A percentile compares a stretch with the other conserved stretches of the same genome.
Evolutionary conservation across 139 green algal genomes (phyloP).

Genomic region (Micractinium conductrix): DNA sequence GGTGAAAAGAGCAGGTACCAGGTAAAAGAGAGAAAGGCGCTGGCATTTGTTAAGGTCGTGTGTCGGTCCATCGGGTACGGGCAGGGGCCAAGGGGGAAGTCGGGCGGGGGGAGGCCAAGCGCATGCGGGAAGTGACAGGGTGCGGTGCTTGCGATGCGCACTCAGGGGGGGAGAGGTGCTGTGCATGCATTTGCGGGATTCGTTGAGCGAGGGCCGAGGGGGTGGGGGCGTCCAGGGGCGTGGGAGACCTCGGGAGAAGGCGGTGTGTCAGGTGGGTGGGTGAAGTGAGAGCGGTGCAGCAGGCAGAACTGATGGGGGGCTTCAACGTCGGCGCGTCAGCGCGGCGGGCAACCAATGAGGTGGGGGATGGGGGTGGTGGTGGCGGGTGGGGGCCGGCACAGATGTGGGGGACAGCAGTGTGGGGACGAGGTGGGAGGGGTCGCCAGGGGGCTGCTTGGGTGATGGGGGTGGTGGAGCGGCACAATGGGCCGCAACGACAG

Average conservation of each 20-base stretch:
- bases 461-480: not conserved
- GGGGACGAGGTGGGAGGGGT: not conserved
- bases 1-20: not conserved
- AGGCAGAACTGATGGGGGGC: too few relatives aligned
- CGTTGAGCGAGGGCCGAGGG: not conserved
- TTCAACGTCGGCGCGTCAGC: not conserved
- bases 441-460: too few relatives aligned
- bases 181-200: constrained; percentile 1
- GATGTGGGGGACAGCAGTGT: not conserved
- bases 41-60: not conserved
- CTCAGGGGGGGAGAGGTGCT: too few relatives aligned
- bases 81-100: too few relatives aligned
- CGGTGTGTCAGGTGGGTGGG: too few relatives aligned
- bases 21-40: not conserved
- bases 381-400: too few relatives aligned
- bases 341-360: not conserved
- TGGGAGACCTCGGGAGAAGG: not conserved
- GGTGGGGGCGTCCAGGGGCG: not conserved
- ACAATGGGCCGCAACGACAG: too few relatives aligned
- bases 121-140: not conserved
- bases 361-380: not conserved
- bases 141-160: not conserved
- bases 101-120: too few relatives aligned
- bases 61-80: not conserved
- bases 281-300: too few relatives aligned